Conservation (phyloP, 2,329 filamentous ascomycete genomes). For the Parascedosporium putredinis region DNA sequence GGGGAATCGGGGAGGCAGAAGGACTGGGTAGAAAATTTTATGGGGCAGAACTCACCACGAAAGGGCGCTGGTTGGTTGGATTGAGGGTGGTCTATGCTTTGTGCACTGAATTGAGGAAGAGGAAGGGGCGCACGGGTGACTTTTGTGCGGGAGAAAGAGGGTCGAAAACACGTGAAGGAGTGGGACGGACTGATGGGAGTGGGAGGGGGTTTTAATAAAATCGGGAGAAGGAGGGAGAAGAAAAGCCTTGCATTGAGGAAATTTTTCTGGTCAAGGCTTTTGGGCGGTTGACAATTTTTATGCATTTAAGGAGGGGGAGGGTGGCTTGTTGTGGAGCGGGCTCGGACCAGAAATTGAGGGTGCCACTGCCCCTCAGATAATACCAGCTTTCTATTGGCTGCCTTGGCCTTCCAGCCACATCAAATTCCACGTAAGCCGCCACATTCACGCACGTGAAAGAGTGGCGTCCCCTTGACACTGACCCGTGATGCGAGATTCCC, state of each 20-base stretch:
- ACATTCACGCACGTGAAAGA: not conserved
- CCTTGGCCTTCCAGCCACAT: not conserved
- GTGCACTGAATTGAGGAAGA: not conserved
- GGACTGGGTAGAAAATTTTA: not conserved
- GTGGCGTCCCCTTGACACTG: not conserved
- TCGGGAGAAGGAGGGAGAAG: not conserved
- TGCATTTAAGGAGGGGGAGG: not conserved
- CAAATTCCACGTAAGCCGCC: not conserved
- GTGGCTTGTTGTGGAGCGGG: not conserved
- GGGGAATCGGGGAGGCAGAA: not conserved
- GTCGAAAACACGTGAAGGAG: slow-evolving; percentile 6
- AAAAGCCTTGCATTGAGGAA: slow-evolving; percentile 3
- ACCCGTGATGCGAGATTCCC: not conserved
- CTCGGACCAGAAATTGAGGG: not conserved
- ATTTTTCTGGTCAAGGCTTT: not conserved
- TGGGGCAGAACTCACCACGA: not conserved
- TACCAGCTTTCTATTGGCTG: not conserved
- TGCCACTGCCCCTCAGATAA: not conserved
- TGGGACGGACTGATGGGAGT: not conserved
- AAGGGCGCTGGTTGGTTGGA: slow-evolving; percentile 5
- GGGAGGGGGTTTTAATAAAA: slow-evolving; percentile 4
- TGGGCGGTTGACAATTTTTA: slow-evolving; percentile 1
- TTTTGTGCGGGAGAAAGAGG: not conserved
- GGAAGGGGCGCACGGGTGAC: not conserved
- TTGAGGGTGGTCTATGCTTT: not conserved